A percentile compares a stretch with the other conserved stretches of the same genome.
Conservation (phyloP, 2,329 filamentous ascomycete species). For the Alternaria longipes region DNA sequence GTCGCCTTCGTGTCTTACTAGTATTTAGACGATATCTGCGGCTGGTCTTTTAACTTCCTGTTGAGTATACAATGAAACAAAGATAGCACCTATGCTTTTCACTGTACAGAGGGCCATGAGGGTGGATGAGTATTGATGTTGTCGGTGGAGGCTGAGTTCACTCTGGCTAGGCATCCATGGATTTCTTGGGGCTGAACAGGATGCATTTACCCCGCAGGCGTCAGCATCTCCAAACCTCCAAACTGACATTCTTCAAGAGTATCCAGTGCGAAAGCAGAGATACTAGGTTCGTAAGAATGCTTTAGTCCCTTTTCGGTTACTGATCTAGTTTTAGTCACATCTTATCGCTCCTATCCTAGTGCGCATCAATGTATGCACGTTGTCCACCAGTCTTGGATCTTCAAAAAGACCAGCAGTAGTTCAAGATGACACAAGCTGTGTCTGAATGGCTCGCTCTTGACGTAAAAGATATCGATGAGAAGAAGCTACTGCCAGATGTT, state of each 20-base stretch:
- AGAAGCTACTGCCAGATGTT: background rate
- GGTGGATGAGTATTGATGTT: no score
- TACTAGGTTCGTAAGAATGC: background rate
- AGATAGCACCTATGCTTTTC: no score
- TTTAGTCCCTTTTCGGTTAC: background rate
- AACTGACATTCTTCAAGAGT: background rate
- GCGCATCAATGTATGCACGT: background rate
- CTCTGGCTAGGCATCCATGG: background rate
- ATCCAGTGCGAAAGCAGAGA: background rate
- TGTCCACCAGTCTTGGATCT: background rate
- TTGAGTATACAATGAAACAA: no score
- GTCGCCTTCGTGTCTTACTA: background rate
- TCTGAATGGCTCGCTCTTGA: background rate
- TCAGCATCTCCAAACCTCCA: background rate
- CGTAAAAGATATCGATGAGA: background rate
- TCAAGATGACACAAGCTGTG: background rate
- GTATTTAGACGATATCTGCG: rapidly evolving
- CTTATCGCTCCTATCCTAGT: background rate
- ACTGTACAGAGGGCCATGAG: no score
- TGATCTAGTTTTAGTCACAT: background rate
- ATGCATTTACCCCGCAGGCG: background rate
- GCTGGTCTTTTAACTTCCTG: no score
- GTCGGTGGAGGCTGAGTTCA: no score
- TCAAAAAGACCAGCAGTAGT: background rate
- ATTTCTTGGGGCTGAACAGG: no score